These are phyloP conservation scores for Tritrichomonas musculus DNA, from an alignment of 208 protist species.

Conservation along the genomic window DNA sequence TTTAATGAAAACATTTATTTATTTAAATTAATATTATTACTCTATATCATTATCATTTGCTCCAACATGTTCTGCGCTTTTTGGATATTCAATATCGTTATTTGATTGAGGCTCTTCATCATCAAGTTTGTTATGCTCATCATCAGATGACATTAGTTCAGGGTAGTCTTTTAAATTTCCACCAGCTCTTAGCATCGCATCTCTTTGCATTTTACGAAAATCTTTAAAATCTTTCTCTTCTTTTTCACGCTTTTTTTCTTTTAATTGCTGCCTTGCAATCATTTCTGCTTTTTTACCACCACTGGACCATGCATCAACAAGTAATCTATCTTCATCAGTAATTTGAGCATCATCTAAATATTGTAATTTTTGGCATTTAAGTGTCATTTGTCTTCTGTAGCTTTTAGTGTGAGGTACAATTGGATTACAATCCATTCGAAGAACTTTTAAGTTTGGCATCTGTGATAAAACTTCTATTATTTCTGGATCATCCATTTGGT, in stretches of 20 bases:
- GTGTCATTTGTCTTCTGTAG: conserved; percentile 69
- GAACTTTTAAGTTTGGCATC: conserved; percentile 67
- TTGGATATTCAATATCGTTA: too few relatives aligned
- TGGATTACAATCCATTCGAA: conserved; percentile 68
- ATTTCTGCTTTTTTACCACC: conserved; percentile 7
- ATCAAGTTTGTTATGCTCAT: neutral
- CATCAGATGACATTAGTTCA: neutral
- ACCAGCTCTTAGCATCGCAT: neutral
- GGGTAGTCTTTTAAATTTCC: neutral
- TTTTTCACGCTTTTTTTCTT: neutral
- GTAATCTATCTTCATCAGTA: conserved; percentile 45
- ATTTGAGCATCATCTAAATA: conserved; percentile 55
- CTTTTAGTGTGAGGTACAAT: conserved; percentile 50
- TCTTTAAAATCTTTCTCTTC: neutral
- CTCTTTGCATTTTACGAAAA: neutral
- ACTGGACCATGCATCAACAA: conserved; percentile 38
- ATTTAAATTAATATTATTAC: too few relatives aligned
- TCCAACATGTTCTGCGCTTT: too few relatives aligned
- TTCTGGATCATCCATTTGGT: conserved; percentile 62
- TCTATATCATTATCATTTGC: too few relatives aligned
- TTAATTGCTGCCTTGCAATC: neutral
- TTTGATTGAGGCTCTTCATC: too few relatives aligned
- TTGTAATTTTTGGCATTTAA: conserved; percentile 36
- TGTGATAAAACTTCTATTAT: conserved; percentile 64
- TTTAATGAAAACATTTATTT: too few relatives aligned